These are phyloP conservation scores for Ilyonectria destructans DNA, from an alignment of 2,329 filamentous ascomycete species.

Conservation along the genomic window DNA sequence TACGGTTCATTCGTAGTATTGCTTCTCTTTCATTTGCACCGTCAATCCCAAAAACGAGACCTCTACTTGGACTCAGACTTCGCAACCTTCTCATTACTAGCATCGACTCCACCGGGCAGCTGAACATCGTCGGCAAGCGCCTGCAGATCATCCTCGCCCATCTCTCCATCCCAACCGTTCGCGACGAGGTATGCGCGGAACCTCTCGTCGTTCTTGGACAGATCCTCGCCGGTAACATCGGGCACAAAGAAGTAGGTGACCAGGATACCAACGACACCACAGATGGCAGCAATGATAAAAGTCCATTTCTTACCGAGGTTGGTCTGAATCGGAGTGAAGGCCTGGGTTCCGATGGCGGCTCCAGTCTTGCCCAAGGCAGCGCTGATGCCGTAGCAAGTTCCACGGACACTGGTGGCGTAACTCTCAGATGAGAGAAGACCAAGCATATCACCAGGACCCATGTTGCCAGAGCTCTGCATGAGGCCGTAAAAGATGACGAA, in stretches of 20 bases:
- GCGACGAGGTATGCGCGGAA: conserved; percentile 62
- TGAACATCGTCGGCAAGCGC: conserved; percentile 37
- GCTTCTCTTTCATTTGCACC: too few species aligned
- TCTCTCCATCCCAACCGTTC: conserved; percentile 64
- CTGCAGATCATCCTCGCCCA: conserved; percentile 52
- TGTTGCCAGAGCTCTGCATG: conserved; percentile 65
- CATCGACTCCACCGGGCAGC: background rate
- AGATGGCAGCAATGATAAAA: conserved; percentile 68
- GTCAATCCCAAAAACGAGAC: too few species aligned
- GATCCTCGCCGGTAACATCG: conserved; percentile 62
- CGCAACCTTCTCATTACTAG: background rate
- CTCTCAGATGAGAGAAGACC: conserved; percentile 66
- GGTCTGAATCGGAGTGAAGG: conserved; percentile 64
- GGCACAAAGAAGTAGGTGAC: conserved; percentile 66
- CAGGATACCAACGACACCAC: conserved; percentile 62
- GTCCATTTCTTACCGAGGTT: conserved; percentile 66
- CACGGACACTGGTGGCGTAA: conserved; percentile 68
- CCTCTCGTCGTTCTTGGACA: conserved; percentile 59
- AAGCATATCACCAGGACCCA: conserved; percentile 68
- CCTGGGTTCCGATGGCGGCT: conserved; percentile 67
- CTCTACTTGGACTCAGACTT: background rate
- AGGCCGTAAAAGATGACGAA: conserved; percentile 69
- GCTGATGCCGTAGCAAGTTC: conserved; percentile 67
- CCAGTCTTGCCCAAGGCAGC: conserved; percentile 68
- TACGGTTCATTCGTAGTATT: too few species aligned